Percentiles rank a stretch among this genome's conserved stretches.
Evolutionary conservation across 305 asterid species (phyloP).

Genomic region (Fraxinus floribunda): DNA sequence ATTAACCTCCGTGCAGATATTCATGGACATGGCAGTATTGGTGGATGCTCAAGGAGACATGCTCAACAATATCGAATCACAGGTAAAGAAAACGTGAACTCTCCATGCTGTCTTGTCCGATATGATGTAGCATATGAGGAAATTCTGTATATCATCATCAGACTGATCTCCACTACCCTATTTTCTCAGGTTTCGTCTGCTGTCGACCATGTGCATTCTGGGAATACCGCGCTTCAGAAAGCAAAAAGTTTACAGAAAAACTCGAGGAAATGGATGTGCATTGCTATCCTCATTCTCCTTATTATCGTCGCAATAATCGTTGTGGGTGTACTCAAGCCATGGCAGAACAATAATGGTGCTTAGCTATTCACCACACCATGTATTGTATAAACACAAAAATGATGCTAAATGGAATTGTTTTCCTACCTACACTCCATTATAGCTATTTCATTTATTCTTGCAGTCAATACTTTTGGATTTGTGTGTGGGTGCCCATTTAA

Average conservation of each 20-base stretch:
- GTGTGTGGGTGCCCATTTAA: background rate
- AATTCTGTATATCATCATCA: background rate
- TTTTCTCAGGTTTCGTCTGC: constrained; percentile 70
- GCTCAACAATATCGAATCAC: constrained; percentile 66
- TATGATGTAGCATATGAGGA: background rate
- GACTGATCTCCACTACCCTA: background rate
- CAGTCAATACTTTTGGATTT: background rate
- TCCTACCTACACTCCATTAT: background rate
- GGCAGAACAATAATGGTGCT: constrained; percentile 68
- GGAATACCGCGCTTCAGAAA: constrained; percentile 74
- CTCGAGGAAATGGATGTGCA: constrained; percentile 96
- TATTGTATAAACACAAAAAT: constrained; percentile 28
- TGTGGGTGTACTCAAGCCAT: constrained; percentile 79
- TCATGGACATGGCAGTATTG: constrained; percentile 61
- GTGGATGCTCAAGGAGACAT: constrained; percentile 69
- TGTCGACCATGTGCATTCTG: constrained; percentile 86
- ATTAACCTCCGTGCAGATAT: constrained; percentile 36
- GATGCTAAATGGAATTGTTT: constrained; percentile 23
- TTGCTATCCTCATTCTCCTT: constrained; percentile 71
- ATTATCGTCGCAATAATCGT: constrained; percentile 58
- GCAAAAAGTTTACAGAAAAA: constrained; percentile 81
- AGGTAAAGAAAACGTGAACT: constrained; percentile 30
- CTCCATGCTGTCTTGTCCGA: background rate
- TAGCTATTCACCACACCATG: constrained; percentile 26
- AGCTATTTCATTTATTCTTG: constrained; percentile 32